Percentiles rank a stretch among this genome's conserved stretches.
Conservation (phyloP, 2,329 filamentous ascomycete genomes). For the Talaromyces amestolkiae region DNA sequence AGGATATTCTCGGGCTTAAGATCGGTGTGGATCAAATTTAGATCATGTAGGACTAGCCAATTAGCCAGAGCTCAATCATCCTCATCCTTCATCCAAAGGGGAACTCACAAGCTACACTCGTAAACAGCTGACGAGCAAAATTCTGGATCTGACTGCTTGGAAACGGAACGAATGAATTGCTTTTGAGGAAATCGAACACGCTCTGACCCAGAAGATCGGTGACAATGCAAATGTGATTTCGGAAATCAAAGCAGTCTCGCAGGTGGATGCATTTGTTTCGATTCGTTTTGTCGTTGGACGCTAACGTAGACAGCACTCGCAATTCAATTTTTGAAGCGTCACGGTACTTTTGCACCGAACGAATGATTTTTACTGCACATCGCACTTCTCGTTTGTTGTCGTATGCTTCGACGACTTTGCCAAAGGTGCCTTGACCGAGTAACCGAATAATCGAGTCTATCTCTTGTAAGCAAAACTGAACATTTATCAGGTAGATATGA, state of each 20-base stretch:
- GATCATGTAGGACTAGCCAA: constrained; percentile 78
- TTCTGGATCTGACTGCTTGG: constrained; percentile 97
- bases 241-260: constrained; percentile 93
- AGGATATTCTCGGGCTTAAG: constrained; percentile 68
- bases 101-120: constrained; percentile 91
- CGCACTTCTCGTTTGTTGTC: constrained; percentile 74
- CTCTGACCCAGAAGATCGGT: constrained; percentile 82
- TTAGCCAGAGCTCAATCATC: constrained; percentile 27
- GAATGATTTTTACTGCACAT: constrained; percentile 96
- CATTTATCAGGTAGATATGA: not conserved
- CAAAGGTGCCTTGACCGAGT: constrained; percentile 94
- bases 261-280: constrained; percentile 96
- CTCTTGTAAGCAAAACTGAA: constrained; percentile 22
- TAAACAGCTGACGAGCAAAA: constrained; percentile 92
- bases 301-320: constrained; percentile 84
- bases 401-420: constrained; percentile 92
- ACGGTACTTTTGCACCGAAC: constrained; percentile 96
- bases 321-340: constrained; percentile 95
- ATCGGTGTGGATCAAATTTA: constrained; percentile 93
- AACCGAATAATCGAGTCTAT: constrained; percentile 83
- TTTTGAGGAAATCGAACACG: constrained; percentile 97
- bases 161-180: constrained; percentile 92
- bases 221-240: constrained; percentile 90
- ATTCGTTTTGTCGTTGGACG: constrained; percentile 87
- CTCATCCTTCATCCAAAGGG: not conserved